A percentile compares a stretch with the other conserved stretches of the same genome.
Conservation (phyloP, 2,329 filamentous ascomycete species). For the Rhytidhysteron rufulum region DNA sequence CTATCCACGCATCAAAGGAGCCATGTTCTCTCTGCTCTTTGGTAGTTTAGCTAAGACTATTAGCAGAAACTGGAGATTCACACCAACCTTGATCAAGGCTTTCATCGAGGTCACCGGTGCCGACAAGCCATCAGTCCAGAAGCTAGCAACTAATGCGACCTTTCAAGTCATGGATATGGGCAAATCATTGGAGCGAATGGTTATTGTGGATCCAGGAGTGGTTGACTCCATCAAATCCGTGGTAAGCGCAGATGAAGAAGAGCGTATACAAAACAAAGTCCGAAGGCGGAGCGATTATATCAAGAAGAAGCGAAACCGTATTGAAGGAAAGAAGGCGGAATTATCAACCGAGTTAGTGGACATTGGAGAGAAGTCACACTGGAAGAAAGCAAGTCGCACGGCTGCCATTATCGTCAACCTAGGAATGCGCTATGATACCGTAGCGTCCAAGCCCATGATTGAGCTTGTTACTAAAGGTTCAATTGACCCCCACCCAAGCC, state of each 20-base stretch:
- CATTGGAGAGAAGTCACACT: constrained; percentile 76
- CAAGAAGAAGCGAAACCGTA: constrained; percentile 66
- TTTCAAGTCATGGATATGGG: constrained; percentile 91
- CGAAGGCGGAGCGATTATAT: constrained; percentile 69
- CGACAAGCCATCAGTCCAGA: constrained; percentile 93
- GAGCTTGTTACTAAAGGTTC: constrained; percentile 78
- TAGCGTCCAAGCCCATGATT: constrained; percentile 78
- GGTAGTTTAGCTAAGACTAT: constrained; percentile 85
- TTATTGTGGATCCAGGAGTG: constrained; percentile 69
- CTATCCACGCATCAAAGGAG: constrained; percentile 89
- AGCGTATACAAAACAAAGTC: constrained; percentile 61
- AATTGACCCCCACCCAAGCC: constrained; percentile 83
- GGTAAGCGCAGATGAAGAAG: constrained; percentile 30
- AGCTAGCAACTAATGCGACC: constrained; percentile 73
- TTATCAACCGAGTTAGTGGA: constrained; percentile 79
- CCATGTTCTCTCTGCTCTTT: constrained; percentile 84
- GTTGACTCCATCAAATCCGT: constrained; percentile 60
- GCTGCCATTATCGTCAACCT: constrained; percentile 88
- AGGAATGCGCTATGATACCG: constrained; percentile 83
- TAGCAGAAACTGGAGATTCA: constrained; percentile 89
- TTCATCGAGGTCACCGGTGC: constrained; percentile 88
- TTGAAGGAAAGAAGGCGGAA: constrained; percentile 78
- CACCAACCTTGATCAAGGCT: constrained; percentile 80
- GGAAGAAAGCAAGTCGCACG: constrained; percentile 91
- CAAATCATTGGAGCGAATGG: constrained; percentile 79